Base-by-base conservation (phyloP, 2,329 filamentous ascomycete species). In the Calonectria leucothoes region DNA sequence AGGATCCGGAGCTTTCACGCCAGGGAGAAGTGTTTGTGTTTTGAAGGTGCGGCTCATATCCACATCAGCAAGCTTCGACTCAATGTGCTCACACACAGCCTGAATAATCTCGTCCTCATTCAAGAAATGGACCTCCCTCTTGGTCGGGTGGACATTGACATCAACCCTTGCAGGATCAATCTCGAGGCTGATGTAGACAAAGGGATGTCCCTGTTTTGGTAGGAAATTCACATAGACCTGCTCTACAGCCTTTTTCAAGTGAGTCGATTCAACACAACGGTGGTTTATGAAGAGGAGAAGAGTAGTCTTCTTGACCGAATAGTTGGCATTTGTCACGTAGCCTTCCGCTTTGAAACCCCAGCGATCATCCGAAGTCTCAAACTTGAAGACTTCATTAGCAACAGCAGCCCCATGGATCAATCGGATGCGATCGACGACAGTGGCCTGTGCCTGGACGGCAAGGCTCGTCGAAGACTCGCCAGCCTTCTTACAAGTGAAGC, bases 21-120 rank as follows among this genome's bases (percentile, higher is more conserved):
- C 93, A 3, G 94, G 94, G 1, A 99, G 90, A 12, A 99, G 89
- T 1, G 94, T 98, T 83, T 99, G 97, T 0, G 96, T 98, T 88
- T 96, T 91, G 84, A 98, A 99, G 0, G 95, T 98, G 59, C 97
- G 93, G 81, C 96, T 98, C 27, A 94, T 96, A 83, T 99, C 97
- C 8, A 98, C 96, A 64, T 93, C 93, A 14, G 95, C 94, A 5
- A 99, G 89, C 77, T 93, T 93, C 11, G 91, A 89, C 66, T 94
- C 91, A 27, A 99, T 94, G 67, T 94, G 91, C 74, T 93, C 91
- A 85, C 96, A 98, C 6, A 99, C 92, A 17, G 91, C 90, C 76
- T 97, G 94, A 59, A 97, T 94, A 57, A 99, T 98, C 79, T 99
- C 97, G 76, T 99, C 97, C 82, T 99, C 97, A 74, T 98, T 98